phyloP scores from a whole-genome alignment of 177 flowering plant genomes.

The Vitis hybrid region DNA sequence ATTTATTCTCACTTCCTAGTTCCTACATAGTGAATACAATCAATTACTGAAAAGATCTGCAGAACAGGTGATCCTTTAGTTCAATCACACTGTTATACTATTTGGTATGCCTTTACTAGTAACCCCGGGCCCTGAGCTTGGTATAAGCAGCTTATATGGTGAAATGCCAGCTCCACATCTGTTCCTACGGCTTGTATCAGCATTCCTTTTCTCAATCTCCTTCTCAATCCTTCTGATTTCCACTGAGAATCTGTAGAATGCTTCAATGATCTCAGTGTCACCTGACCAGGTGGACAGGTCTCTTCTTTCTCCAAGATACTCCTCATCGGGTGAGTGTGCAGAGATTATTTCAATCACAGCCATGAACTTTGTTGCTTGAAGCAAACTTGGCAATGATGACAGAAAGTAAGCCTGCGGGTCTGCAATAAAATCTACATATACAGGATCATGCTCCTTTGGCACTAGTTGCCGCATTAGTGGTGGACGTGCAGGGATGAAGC shows the following conservation, averaged over 20 bases:
- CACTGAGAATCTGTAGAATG: constrained; percentile 68
- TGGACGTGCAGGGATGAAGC: constrained; percentile 90
- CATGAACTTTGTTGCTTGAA: constrained; percentile 84
- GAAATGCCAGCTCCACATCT: constrained; percentile 94
- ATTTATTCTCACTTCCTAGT: no score
- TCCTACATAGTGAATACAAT: no score
- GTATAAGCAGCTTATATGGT: constrained; percentile 84
- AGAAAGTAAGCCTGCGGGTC: constrained; percentile 84
- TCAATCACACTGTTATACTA: constrained; percentile 68
- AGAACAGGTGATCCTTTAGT: neutral
- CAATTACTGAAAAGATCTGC: no score
- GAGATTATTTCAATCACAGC: constrained; percentile 93
- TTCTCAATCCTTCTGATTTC: constrained; percentile 71
- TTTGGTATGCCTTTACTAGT: constrained; percentile 94
- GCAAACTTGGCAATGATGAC: constrained; percentile 60
- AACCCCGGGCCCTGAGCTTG: constrained; percentile 90
- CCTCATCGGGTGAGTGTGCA: constrained; percentile 96
- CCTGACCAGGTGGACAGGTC: constrained; percentile 83
- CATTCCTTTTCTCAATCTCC: constrained; percentile 72
- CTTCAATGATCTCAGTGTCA: constrained; percentile 67
- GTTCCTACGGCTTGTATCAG: constrained; percentile 50
- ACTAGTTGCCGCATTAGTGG: constrained; percentile 78
- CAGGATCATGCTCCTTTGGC: constrained; percentile 76
- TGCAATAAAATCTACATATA: constrained; percentile 46
- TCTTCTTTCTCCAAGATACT: constrained; percentile 80